Evolutionary conservation across 257 asterid genomes (phyloP).

Genomic region (Solanum infundibuliforme): DNA sequence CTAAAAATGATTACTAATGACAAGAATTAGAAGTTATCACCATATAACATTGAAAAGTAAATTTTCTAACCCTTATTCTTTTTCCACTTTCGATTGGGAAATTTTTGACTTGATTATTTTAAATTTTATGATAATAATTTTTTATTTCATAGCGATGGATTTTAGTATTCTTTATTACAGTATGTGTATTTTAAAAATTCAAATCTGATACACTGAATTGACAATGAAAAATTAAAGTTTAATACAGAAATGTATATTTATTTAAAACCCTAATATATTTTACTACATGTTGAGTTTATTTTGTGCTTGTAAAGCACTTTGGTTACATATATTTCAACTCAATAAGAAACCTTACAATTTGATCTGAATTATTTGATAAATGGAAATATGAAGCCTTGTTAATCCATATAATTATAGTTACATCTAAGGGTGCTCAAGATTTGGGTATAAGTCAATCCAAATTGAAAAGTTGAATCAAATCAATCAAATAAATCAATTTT

Average conservation of each 20-base stretch:
- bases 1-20: neutral
- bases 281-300: neutral
- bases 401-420: neutral
- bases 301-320: neutral
- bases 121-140: neutral
- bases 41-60: neutral
- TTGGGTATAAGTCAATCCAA: neutral
- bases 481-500: too few relatives aligned
- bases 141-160: neutral
- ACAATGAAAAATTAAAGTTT: neutral
- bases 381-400: neutral
- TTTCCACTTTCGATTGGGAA: neutral
- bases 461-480: too few relatives aligned
- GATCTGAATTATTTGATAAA: neutral
- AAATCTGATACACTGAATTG: neutral
- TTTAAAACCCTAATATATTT: neutral
- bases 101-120: neutral
- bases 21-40: neutral
- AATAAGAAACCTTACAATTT: neutral
- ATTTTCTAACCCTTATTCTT: neutral
- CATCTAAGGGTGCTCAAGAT: neutral
- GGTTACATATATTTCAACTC: neutral
- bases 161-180: neutral
- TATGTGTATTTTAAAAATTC: neutral
- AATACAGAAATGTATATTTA: too few relatives aligned